Base-by-base conservation (phyloP, 192 early-diverging fungal genomes). In the Backusella parvicylindrica region DNA sequence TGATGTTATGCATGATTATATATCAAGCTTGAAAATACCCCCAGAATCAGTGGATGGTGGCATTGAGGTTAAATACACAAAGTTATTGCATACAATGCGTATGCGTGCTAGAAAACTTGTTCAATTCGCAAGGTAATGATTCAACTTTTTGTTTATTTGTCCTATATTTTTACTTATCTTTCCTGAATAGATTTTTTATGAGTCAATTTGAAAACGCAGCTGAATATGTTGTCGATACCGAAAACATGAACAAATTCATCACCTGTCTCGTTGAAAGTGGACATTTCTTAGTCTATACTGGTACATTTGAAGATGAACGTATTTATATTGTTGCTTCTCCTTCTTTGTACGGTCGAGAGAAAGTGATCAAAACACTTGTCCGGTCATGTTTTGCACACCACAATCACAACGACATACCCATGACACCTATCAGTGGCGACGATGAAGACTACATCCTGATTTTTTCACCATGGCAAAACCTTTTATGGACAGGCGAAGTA, bases 281-380 rank as follows among this genome's bases (percentile, higher is more conserved):
- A 37, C 93, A 96, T 64, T 86, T 92, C 47, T 81, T 96, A 64
- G 87, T 95, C 0, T 91, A 89, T 37, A 92, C 92, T 7, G 83
- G 88, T 66, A 86, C 84, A 26, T 92, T 90, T 79, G 90, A 95
- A 76, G 83, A 81, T 30, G 84, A 85, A 36, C 92, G 92, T 1
- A 75, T 92, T 0, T 94, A 92, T 70, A 87, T 96, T 23, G 85
- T 96, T 72, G 92, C 92, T 12, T 90, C 89, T 71, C 89, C 89
- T 64, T 69, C 71, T 1, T 50, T 83, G 2, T 74, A 56, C 43
- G 75, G 73, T 6, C 56, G 75, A 8, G 64, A 64, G 2, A 71
- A 82, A 11, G 50, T 36, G 18, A 83, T 83, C 36, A 31, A 69
- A 3, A 43, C 60, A 21, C 33, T 83, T 1, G 49, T 79, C 0